Percentiles rank a stretch among this genome's conserved stretches.
phyloP scores from a whole-genome alignment of 345 rosid species.

The Schrenkiella parvula region DNA sequence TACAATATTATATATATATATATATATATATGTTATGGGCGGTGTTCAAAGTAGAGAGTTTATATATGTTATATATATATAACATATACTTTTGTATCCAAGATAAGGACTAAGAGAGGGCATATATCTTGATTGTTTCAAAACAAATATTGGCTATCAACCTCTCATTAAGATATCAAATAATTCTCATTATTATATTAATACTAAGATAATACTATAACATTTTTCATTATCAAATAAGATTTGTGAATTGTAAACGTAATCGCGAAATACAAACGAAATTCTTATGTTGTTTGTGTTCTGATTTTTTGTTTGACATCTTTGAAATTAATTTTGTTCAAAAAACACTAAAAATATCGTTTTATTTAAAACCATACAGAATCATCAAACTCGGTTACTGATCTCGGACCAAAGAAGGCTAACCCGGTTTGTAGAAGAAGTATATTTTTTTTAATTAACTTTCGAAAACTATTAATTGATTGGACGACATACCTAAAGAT shows the following conservation, averaged over 20 bases:
- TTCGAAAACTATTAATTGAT: background rate
- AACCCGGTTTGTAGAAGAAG: background rate
- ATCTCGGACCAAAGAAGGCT: background rate
- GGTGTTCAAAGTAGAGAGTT: no score
- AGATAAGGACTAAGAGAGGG: background rate
- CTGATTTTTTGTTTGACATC: background rate
- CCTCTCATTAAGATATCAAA: background rate
- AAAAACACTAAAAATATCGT: background rate
- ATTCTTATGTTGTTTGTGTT: background rate
- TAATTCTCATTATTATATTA: background rate
- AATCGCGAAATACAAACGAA: background rate
- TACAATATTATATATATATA: no score
- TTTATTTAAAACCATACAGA: background rate
- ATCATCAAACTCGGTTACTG: background rate
- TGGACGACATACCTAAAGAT: constrained; percentile 36
- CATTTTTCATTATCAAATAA: background rate
- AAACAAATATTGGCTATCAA: background rate
- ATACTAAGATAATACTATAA: background rate
- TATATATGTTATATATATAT: no score
- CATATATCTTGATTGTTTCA: background rate
- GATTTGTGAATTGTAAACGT: background rate
- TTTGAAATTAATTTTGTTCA: background rate
- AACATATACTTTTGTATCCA: no score
- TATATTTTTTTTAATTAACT: background rate
- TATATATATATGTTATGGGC: no score